These are phyloP conservation scores for Metschnikowia hibisci DNA, from an alignment of 805 yeast genomes.

Conservation along the genomic window DNA sequence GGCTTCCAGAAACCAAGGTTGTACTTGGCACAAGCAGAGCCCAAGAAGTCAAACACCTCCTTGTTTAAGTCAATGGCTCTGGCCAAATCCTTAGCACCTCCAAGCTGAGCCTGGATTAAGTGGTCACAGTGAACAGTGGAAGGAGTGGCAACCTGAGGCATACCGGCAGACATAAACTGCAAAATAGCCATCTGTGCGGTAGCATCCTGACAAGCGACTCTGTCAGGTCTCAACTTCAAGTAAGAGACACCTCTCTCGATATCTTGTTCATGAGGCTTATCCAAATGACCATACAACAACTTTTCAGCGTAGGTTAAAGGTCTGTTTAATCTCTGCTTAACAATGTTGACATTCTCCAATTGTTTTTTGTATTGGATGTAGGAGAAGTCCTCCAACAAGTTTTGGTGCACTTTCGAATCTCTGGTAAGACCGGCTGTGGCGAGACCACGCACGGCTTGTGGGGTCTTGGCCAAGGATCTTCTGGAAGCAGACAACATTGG, in stretches of 20 bases:
- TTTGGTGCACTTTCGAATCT: conserved; percentile 44
- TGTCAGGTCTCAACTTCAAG: conserved; percentile 92
- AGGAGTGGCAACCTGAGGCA: conserved; percentile 89
- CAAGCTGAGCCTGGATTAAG: conserved; percentile 92
- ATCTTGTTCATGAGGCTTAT: conserved; percentile 84
- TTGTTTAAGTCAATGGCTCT: conserved; percentile 86
- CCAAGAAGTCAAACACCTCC: conserved; percentile 91
- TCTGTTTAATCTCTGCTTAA: conserved; percentile 73
- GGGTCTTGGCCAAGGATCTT: conserved; percentile 26
- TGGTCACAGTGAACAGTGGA: conserved; percentile 98
- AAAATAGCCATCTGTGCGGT: conserved; percentile 97
- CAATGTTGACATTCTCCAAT: conserved; percentile 82
- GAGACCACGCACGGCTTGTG: conserved; percentile 21
- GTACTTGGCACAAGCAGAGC: conserved; percentile 88
- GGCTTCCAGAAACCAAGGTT: conserved; percentile 99
- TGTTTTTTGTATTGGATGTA: conserved; percentile 91
- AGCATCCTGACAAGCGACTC: conserved; percentile 99
- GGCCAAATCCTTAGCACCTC: conserved; percentile 80
- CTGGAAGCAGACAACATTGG: conserved; percentile 43
- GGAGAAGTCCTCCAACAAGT: conserved; percentile 75
- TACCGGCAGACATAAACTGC: conserved; percentile 94
- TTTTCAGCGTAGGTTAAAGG: conserved; percentile 96
- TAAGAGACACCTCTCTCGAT: conserved; percentile 85
- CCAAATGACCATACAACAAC: conserved; percentile 90
- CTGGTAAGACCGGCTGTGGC: conserved; percentile 21